phyloP scores from a whole-genome alignment of 2,329 filamentous ascomycete species.

The Pseudogymnoascus sp. region DNA sequence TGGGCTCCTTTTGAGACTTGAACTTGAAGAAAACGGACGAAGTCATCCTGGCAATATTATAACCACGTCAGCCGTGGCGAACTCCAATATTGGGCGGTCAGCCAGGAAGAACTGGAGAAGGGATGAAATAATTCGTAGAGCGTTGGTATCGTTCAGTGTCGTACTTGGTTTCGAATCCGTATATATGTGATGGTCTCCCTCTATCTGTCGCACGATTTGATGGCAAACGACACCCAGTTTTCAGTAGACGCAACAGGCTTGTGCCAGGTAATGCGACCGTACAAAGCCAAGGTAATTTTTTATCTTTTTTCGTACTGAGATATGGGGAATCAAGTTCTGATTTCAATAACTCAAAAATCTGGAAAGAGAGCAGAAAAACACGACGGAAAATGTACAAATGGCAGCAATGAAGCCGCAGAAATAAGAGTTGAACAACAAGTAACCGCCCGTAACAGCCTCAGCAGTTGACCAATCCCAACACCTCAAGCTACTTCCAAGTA shows the following conservation, averaged over 20 bases:
- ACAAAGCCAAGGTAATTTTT: slow-evolving; percentile 29
- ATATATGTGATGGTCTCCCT: not conserved
- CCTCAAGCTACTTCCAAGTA: not conserved
- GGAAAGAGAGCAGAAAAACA: slow-evolving; percentile 23
- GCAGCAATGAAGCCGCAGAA: slow-evolving; percentile 6
- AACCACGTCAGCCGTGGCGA: not conserved
- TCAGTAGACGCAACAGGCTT: slow-evolving; percentile 21
- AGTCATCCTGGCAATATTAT: slow-evolving; percentile 25
- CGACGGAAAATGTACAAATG: slow-evolving; percentile 3
- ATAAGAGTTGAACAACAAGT: slow-evolving; percentile 7
- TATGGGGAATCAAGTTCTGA: slow-evolving; percentile 32
- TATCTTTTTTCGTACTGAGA: slow-evolving; percentile 30
- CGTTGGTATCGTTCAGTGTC: not conserved
- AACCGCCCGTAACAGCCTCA: slow-evolving; percentile 8
- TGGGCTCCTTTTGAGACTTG: slow-evolving; percentile 95
- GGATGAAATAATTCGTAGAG: slow-evolving; percentile 12
- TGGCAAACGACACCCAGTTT: slow-evolving; percentile 17
- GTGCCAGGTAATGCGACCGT: slow-evolving; percentile 27
- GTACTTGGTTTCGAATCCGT: not conserved
- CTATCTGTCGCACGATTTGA: slow-evolving; percentile 13
- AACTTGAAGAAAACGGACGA: slow-evolving; percentile 99
- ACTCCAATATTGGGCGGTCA: slow-evolving; percentile 4
- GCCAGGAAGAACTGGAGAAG: not conserved
- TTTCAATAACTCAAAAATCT: slow-evolving; percentile 30
- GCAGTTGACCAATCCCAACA: slow-evolving; percentile 5